phyloP scores from a whole-genome alignment of 2,329 filamentous ascomycete genomes.

The Curvularia eragrostidis region DNA sequence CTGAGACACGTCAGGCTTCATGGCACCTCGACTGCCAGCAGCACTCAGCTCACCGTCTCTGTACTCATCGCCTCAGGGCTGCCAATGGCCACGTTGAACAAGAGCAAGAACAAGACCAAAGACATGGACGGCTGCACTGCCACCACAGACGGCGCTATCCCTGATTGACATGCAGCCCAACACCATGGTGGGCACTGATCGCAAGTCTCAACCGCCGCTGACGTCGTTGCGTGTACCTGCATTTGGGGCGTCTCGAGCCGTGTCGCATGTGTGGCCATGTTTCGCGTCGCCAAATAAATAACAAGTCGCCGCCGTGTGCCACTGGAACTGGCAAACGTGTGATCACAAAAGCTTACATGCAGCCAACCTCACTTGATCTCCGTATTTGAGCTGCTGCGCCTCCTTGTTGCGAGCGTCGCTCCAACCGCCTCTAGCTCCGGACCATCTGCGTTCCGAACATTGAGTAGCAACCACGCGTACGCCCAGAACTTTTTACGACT shows the following conservation, averaged over 20 bases:
- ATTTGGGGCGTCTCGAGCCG: slow-evolving; percentile 13
- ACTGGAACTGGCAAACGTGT: background rate
- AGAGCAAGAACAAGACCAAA: background rate
- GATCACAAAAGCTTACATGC: background rate
- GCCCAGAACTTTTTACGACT: background rate
- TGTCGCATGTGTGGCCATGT: slow-evolving; percentile 21
- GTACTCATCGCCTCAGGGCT: background rate
- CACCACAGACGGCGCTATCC: background rate
- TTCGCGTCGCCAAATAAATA: slow-evolving; percentile 16
- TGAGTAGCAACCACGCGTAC: slow-evolving; percentile 5
- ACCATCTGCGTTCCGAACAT: slow-evolving; percentile 25
- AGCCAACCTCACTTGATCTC: background rate
- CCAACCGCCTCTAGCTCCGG: slow-evolving; percentile 29
- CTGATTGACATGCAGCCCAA: slow-evolving; percentile 10
- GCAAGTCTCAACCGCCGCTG: slow-evolving; percentile 31
- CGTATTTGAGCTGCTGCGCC: slow-evolving; percentile 18
- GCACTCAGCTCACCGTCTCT: background rate
- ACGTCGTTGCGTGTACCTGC: slow-evolving; percentile 37
- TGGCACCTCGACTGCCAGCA: slow-evolving; percentile 7
- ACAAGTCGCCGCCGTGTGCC: slow-evolving; percentile 5
- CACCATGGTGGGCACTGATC: slow-evolving; percentile 19
- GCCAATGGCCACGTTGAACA: background rate
- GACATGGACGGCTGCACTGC: background rate
- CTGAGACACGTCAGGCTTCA: slow-evolving; percentile 33
- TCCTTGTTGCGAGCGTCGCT: slow-evolving; percentile 8